phyloP scores from a whole-genome alignment of 345 rosid species.

The Citrus medica region DNA sequence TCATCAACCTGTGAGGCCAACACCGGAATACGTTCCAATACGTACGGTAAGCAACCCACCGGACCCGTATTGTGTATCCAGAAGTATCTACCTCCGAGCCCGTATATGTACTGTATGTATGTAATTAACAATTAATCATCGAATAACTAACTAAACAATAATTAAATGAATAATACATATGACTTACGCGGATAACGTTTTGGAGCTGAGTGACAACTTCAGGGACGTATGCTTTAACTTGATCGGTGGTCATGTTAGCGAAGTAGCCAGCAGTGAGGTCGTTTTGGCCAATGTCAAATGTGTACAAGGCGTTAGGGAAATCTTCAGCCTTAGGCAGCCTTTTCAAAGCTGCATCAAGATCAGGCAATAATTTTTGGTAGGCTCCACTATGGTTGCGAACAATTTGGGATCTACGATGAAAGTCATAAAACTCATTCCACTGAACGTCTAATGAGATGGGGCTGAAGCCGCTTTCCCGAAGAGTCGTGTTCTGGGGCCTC shows the following conservation, averaged over 20 bases:
- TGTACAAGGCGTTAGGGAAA: slow-evolving; percentile 52
- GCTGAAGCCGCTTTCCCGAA: slow-evolving; percentile 72
- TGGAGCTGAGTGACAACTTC: slow-evolving; percentile 45
- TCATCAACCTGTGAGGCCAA: slow-evolving; percentile 44
- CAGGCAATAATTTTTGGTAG: slow-evolving; percentile 39
- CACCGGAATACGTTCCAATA: slow-evolving; percentile 46
- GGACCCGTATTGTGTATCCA: slow-evolving; percentile 84
- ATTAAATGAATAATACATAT: no score
- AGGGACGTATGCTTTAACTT: slow-evolving; percentile 46
- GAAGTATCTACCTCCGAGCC: slow-evolving; percentile 47
- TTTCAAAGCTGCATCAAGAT: slow-evolving; percentile 29
- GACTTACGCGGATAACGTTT: slow-evolving; percentile 33
- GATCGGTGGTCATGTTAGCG: slow-evolving; percentile 36
- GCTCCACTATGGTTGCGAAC: slow-evolving; percentile 50
- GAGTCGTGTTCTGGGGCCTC: slow-evolving; percentile 68
- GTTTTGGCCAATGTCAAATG: slow-evolving; percentile 76
- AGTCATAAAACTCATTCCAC: slow-evolving; percentile 46
- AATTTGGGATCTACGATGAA: slow-evolving; percentile 55
- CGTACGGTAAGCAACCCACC: slow-evolving; percentile 61
- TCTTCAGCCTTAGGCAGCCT: slow-evolving; percentile 41
- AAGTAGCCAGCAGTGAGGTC: slow-evolving; percentile 63
- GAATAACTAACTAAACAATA: background rate
- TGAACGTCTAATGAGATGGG: slow-evolving; percentile 83
- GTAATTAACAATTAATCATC: background rate
- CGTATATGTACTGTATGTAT: slow-evolving; percentile 35